Evolutionary conservation across 164 flowering plant genomes (phyloP), one percentile per base, ranked within the genome.

Genomic region (Sedum album): DNA sequence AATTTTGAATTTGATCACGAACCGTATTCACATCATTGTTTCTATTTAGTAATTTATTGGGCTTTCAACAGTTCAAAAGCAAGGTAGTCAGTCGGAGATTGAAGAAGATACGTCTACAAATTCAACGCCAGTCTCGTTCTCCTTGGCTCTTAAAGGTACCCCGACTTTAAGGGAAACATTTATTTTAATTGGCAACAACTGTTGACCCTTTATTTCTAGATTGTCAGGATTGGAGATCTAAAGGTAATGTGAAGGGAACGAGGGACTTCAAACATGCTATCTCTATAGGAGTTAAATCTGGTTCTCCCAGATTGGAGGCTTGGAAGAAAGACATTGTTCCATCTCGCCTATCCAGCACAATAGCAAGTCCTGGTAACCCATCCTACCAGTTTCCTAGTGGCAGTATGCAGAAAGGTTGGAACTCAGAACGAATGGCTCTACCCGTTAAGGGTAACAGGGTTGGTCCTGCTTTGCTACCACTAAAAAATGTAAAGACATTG

Each of bases 351-450:
- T 67, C 83, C 0, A 83, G 86, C 31, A 73, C 81, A 5, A 82
- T 85, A 68, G 91, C 89, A 2, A 94, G 96, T 74, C 98, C 98
- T 0, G 93, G 85, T 6, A 91, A 89, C 21, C 96, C 96, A 0
- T 82, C 69, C 77, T 87, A 84, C 70, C 70, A 80, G 41, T 78
- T 78, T 31, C 57, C 77, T 0, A 76, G 74, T 57, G 75, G 65
- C 2, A 90, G 84, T 28, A 69, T 86, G 70, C 95, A 84, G 69
- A 94, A 90, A 61, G 99, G 96, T 46, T 88, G 96, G 96, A 85
- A 90, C 75, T 91, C 99, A 3, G 99, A 94, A 76, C 84, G 96
- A 53, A 92, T 91, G 6, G 88, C 96, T 0, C 67, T 79, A 76
- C 90, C 77, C 21, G 44, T 77, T 8, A 82, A 67, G 70, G 76